Percentiles rank a stretch among this genome's conserved stretches.
phyloP scores from a whole-genome alignment of 129 eudicot genomes.

The Scalesia atractyloides region DNA sequence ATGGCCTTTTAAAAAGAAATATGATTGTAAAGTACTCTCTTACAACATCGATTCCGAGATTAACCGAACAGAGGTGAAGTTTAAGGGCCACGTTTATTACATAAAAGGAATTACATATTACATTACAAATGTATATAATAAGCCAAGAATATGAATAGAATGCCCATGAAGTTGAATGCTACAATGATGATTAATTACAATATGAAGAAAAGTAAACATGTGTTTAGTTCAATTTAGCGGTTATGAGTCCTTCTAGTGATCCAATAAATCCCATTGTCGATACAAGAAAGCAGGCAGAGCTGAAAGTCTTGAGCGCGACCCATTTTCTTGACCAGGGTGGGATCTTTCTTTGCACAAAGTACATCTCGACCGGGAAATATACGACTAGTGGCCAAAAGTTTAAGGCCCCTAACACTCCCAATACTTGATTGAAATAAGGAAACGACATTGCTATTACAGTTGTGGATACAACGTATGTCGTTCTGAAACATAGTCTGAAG shows the following conservation, averaged over 20 bases:
- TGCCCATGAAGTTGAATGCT: slow-evolving; percentile 17
- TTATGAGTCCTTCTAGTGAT: slow-evolving; percentile 49
- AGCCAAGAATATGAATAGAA: neutral
- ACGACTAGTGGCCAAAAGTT: slow-evolving; percentile 77
- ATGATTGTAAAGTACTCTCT: neutral
- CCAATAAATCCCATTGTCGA: slow-evolving; percentile 57
- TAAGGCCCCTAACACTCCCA: slow-evolving; percentile 74
- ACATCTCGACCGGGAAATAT: slow-evolving; percentile 79
- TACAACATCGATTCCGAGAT: neutral
- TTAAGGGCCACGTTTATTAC: neutral
- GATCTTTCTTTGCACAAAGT: slow-evolving; percentile 52
- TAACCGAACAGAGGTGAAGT: neutral
- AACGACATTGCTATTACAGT: slow-evolving; percentile 57
- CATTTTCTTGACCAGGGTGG: slow-evolving; percentile 53
- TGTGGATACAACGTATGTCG: slow-evolving; percentile 56
- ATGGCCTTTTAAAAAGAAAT: too few species aligned
- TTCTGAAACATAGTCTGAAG: slow-evolving; percentile 58
- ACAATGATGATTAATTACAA: slow-evolving; percentile 12
- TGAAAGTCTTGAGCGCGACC: slow-evolving; percentile 45
- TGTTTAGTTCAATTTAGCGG: slow-evolving; percentile 44
- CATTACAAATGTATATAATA: neutral
- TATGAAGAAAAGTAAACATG: slow-evolving; percentile 2
- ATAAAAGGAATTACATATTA: neutral
- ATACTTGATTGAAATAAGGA: slow-evolving; percentile 80
- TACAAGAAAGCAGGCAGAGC: slow-evolving; percentile 45